Evolutionary conservation across 768 basidiomycete species (phyloP).

Genomic region (Plicaturopsis crispa): DNA sequence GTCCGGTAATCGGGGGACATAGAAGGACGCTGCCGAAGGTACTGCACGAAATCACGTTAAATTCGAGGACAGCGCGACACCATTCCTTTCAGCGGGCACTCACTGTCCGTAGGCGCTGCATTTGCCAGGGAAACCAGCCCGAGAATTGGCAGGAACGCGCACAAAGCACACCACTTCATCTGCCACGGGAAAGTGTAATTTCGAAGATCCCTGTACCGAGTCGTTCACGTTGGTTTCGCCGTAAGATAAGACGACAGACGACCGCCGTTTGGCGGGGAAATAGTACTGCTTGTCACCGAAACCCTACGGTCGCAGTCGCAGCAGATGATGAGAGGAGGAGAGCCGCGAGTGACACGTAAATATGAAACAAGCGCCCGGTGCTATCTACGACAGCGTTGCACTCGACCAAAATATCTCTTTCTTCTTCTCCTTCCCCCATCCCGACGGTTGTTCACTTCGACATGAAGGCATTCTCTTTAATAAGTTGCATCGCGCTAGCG

Average conservation of each 20-base stretch:
- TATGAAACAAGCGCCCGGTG: constrained; percentile 9
- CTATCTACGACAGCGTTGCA: constrained; percentile 11
- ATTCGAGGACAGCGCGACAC: background rate
- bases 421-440: constrained; percentile 9
- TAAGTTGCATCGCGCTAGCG: constrained; percentile 26
- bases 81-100: constrained; percentile 9
- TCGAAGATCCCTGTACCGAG: no score
- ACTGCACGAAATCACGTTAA: constrained; percentile 36
- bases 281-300: background rate
- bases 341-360: no score
- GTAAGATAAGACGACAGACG: no score
- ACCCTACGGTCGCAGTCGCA: constrained; percentile 1
- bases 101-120: constrained; percentile 35
- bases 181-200: background rate
- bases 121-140: constrained; percentile 7
- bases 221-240: no score
- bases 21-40: constrained; percentile 80
- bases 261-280: no score
- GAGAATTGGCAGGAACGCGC: constrained; percentile 8
- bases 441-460: constrained; percentile 16
- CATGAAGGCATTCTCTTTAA: constrained; percentile 55
- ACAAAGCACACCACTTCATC: no score
- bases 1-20: constrained; percentile 69
- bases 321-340: constrained; percentile 1
- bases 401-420: background rate